phyloP scores from a whole-genome alignment of 176 grass and related monocot species.

The Musa schizocarpa region DNA sequence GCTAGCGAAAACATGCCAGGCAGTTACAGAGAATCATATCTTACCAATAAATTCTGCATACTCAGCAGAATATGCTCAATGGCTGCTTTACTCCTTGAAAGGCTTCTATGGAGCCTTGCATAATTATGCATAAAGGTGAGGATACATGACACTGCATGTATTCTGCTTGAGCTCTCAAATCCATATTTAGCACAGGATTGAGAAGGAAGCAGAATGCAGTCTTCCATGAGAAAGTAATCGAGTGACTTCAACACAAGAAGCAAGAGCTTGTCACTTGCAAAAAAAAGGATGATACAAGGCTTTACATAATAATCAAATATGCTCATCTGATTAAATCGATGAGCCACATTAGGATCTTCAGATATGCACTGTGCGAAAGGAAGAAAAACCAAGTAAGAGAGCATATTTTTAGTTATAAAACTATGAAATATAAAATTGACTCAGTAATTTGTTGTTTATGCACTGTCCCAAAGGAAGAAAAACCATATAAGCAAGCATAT shows the following conservation, averaged over 20 bases:
- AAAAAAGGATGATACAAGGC: background rate
- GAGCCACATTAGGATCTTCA: background rate
- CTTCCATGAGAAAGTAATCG: background rate
- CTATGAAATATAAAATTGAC: background rate
- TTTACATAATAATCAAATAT: constrained; percentile 7
- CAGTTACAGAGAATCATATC: background rate
- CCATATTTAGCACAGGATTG: background rate
- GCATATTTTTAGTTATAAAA: background rate
- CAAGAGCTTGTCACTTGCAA: background rate
- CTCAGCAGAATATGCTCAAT: constrained; percentile 6
- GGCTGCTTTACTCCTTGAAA: constrained; percentile 4
- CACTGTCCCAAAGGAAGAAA: constrained; percentile 1
- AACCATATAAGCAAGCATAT: background rate
- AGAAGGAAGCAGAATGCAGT: background rate
- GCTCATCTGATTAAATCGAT: background rate
- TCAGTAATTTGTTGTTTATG: background rate
- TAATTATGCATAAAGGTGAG: background rate
- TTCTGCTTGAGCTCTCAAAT: background rate
- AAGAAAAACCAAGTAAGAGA: background rate
- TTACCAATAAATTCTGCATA: constrained; percentile 7
- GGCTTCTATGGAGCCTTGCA: constrained; percentile 2
- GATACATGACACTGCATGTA: constrained; percentile 3
- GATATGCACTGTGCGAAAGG: constrained; percentile 2
- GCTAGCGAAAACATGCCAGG: background rate
- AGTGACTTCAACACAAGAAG: constrained; percentile 6